Base-by-base conservation (phyloP, 306 rosid genomes). In the Aeschynomene evenia region DNA sequence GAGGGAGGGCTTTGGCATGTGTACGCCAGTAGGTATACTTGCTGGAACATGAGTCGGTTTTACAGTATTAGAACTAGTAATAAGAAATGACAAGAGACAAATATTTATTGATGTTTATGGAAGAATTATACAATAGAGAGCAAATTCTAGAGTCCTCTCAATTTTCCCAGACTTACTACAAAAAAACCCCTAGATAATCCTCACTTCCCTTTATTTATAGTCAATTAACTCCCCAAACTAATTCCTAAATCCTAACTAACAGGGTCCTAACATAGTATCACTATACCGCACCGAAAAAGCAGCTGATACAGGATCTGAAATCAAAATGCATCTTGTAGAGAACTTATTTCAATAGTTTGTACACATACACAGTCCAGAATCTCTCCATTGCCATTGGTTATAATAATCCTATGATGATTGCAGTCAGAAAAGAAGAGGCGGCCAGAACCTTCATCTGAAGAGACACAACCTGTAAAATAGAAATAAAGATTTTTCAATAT, bases 371-470 rank as follows among this genome's bases (percentile, higher is more conserved):
- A 82, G 49, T 90, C 96, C 76, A 86, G 71, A 81, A 93, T 86
- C 80, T 82, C 78, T 73, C 97, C 98, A 7, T 81, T 72, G 67
- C 70, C 86, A 75, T 85, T 80, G 18, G 80, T 76, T 71, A 93
- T 82, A 43, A 93, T 82, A 59, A 93, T 87, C 70, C 98, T 86
- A 55, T 93, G 96, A 77, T 93, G 96, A 79, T 87, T 88, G 87
- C 96, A 82, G 75, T 90, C 97, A 23, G 97, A 93, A 79, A 93
- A 54, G 81, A 90, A 93, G 78, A 93, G 84, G 60, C 91, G 90
- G 55, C 78, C 71, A 37, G 83, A 66, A 59, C 58, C 64, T 76
- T 91, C 89, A 86, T 93, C 97, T 2, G 92, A 86, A 60, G 98
- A 86, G 57, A 88, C 65, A 42, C 92, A 90, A 14, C 94, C 98